A percentile compares a stretch with the other conserved stretches of the same genome.
Evolutionary conservation across 2,329 filamentous ascomycete species (phyloP).

Genomic region (Aspergillus intermedius): DNA sequence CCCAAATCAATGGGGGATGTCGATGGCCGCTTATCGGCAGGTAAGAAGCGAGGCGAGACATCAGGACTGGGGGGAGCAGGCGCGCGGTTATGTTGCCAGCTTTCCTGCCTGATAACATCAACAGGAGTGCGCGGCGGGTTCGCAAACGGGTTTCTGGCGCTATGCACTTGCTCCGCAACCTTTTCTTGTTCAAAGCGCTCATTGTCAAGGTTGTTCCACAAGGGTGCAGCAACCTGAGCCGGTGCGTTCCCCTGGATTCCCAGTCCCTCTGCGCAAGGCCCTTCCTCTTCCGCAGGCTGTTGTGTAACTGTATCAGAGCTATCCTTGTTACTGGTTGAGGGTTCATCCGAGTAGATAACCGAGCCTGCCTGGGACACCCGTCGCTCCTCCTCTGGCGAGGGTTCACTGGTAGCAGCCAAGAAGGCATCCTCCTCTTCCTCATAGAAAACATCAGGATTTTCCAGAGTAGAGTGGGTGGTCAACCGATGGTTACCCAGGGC

Average conservation of each 20-base stretch:
- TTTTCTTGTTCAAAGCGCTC: slow-evolving; percentile 1
- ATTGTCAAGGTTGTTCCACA: not conserved
- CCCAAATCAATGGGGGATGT: slow-evolving; percentile 37
- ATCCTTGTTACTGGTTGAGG: slow-evolving; percentile 19
- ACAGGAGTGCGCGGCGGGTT: slow-evolving; percentile 19
- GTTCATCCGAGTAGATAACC: slow-evolving; percentile 10
- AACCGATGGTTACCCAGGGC: slow-evolving; percentile 33
- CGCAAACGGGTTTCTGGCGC: slow-evolving; percentile 16
- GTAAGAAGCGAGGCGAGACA: slow-evolving; percentile 30
- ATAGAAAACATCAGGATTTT: slow-evolving; percentile 43
- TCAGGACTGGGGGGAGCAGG: slow-evolving; percentile 27
- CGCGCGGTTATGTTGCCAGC: slow-evolving; percentile 14
- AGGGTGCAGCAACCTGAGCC: not conserved
- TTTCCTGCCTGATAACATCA: slow-evolving; percentile 26
- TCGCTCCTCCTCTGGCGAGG: slow-evolving; percentile 15
- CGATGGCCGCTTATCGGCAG: slow-evolving; percentile 34
- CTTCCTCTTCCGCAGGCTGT: slow-evolving; percentile 8
- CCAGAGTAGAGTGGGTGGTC: slow-evolving; percentile 31
- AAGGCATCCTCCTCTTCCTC: slow-evolving; percentile 48
- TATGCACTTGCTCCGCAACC: slow-evolving; percentile 10
- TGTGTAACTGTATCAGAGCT: slow-evolving; percentile 23
- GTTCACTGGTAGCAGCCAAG: slow-evolving; percentile 34
- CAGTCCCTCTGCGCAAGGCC: slow-evolving; percentile 12
- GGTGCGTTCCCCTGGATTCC: slow-evolving; percentile 20
- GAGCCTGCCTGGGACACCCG: slow-evolving; percentile 3